phyloP scores from a whole-genome alignment of 805 yeast species.

The Wickerhamomyces xylosicus region DNA sequence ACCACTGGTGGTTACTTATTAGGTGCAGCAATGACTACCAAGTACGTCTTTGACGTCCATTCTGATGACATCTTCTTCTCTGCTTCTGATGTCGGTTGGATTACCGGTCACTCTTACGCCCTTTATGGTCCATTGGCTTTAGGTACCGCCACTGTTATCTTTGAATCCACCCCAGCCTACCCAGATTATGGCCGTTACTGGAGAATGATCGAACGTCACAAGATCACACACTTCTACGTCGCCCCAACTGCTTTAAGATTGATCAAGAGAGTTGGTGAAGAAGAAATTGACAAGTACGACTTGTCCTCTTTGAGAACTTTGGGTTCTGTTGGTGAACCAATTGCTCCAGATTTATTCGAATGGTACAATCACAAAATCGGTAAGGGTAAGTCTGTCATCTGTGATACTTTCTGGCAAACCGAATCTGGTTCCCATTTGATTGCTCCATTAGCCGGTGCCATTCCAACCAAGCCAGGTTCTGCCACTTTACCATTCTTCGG shows the following conservation, averaged over 20 bases:
- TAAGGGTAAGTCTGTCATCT: constrained; percentile 76
- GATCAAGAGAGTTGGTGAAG: constrained; percentile 82
- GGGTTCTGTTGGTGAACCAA: constrained; percentile 98
- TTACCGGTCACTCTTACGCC: constrained; percentile 95
- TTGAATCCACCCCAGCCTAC: constrained; percentile 96
- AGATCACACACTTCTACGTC: constrained; percentile 92
- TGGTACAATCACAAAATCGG: constrained; percentile 96
- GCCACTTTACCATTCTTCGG: constrained; percentile 97
- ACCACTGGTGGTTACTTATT: constrained; percentile 89
- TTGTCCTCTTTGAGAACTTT: constrained; percentile 80
- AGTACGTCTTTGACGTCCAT: constrained; percentile 89
- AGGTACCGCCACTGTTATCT: constrained; percentile 88
- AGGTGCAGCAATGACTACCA: constrained; percentile 87
- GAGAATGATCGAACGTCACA: constrained; percentile 88
- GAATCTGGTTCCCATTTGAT: constrained; percentile 95
- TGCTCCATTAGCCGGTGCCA: constrained; percentile 89
- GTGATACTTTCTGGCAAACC: constrained; percentile 98
- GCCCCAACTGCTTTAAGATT: constrained; percentile 97
- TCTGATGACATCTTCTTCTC: constrained; percentile 83
- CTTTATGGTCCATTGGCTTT: constrained; percentile 84
- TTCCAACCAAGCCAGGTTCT: constrained; percentile 95
- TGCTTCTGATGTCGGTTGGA: constrained; percentile 99
- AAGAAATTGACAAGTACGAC: constrained; percentile 70
- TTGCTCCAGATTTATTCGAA: constrained; percentile 96
- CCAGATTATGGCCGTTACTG: constrained; percentile 94